These are phyloP conservation scores for Helichrysum umbraculigerum DNA, from an alignment of 129 eudicot genomes.

Conservation along the genomic window DNA sequence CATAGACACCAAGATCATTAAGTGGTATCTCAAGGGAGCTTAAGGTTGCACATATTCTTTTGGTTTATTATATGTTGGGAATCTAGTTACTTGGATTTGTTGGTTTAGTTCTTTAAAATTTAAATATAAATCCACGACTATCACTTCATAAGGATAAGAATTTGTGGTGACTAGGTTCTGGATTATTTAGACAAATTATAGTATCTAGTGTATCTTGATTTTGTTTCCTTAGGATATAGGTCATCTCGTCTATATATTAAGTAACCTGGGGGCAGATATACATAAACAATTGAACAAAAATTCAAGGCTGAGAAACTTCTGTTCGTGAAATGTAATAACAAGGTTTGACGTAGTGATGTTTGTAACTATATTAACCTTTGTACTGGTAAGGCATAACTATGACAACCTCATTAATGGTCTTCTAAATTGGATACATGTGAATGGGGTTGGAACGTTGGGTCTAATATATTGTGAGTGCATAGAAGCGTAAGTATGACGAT, in stretches of 20 bases:
- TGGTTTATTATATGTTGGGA: neutral
- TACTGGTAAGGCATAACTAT: neutral
- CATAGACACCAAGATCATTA: neutral
- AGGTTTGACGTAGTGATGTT: neutral
- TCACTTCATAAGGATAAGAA: neutral
- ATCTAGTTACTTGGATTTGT: neutral
- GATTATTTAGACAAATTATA: neutral
- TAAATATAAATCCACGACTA: neutral
- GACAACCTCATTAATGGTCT: neutral
- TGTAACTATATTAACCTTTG: neutral
- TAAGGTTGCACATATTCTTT: neutral
- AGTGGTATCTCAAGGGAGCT: neutral
- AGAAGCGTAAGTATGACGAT: no score
- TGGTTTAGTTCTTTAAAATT: neutral
- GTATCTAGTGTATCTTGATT: neutral
- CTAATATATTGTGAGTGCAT: neutral
- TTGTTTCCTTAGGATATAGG: neutral
- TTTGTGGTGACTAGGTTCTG: neutral
- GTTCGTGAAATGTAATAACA: neutral
- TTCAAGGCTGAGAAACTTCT: neutral
- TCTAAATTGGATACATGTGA: neutral
- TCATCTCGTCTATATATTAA: no score
- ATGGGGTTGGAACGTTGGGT: neutral
- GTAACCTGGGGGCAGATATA: no score
- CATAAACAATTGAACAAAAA: neutral